phyloP scores from a whole-genome alignment of 495 filamentous ascomycete genomes.

The Penicillium roqueforti region DNA sequence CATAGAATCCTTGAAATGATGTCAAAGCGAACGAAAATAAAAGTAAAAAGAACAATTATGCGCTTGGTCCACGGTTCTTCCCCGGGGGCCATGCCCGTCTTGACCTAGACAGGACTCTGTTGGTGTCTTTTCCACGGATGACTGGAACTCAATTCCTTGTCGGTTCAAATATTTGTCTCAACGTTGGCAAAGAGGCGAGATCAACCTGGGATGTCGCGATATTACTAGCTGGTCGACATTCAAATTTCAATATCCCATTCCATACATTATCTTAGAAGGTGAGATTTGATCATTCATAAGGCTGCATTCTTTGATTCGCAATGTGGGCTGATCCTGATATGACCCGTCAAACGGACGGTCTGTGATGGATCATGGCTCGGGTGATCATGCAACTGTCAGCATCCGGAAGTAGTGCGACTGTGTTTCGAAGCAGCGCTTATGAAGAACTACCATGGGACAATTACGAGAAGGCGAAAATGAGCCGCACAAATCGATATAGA shows the following conservation, averaged over 20 bases:
- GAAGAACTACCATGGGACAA: not conserved
- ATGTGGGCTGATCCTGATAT: slow-evolving; percentile 5
- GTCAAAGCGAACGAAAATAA: not conserved
- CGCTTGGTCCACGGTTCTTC: slow-evolving; percentile 5
- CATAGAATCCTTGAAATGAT: not conserved
- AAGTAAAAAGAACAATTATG: too few relatives aligned
- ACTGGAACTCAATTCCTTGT: slow-evolving; percentile 13
- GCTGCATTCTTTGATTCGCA: not conserved
- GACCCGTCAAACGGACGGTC: slow-evolving; percentile 16
- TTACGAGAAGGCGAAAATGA: not conserved
- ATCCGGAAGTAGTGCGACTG: slow-evolving; percentile 7
- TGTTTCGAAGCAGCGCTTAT: slow-evolving; percentile 2
- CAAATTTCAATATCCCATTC: not conserved
- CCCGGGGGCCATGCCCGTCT: slow-evolving; percentile 14
- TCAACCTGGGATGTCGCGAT: not conserved
- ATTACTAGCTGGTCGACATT: not conserved
- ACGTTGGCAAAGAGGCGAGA: not conserved
- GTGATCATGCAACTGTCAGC: slow-evolving; percentile 11
- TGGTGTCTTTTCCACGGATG: slow-evolving; percentile 3
- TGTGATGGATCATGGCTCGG: slow-evolving; percentile 18
- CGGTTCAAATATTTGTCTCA: too few relatives aligned
- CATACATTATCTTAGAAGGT: not conserved
- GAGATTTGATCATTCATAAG: not conserved
- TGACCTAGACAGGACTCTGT: slow-evolving; percentile 7
- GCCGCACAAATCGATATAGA: not conserved